Base-by-base conservation (phyloP, 495 filamentous ascomycete genomes). In the Alectoria sarmentosa region DNA sequence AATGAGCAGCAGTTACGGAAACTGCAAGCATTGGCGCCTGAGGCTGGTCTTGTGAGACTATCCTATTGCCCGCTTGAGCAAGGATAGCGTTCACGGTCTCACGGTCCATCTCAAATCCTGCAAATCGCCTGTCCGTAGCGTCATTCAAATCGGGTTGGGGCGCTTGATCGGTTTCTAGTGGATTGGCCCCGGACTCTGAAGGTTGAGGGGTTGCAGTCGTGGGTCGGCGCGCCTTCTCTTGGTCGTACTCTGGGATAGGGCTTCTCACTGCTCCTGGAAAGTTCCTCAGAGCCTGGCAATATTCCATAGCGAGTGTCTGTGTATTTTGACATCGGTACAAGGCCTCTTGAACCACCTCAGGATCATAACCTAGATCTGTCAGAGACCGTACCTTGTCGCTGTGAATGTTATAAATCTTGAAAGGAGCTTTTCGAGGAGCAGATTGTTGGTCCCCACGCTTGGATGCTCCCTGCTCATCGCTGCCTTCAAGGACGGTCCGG, bases 321-420 rank as follows among this genome's bases (percentile, higher is more conserved):
- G 81, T 80, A 64, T 91, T 90, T 63, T 88, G 86, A 72, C 92
- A 92, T 32, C 92, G 85, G 70, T 89, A 96, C 7, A 92, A 75
- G 23, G 90, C 90, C 74, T 97, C 92, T n/a, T 79, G 80, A 19
- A 82, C 86, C 36, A 96, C 76, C 13, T 84, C 81, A 36, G 77
- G 70, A 38, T 83, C 78, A 64, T 75, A 86, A 0, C 82, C 82
- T 56, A 79, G 72, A 23, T 76, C 78, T 44, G 71, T 72, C 38
- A 88, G 66, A 32, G 72, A 66, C 46, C 69, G 72, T 4, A 79
- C 64, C 11, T 78, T 75, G 10, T 84, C 82, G 17, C 72, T 74
- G 64, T 79, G 77, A 28, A 87, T 75, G 30, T 75, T 78, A 63
- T 81, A 81, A 54, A 71, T 72, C 68, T 73, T 81, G 58, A 72